Conservation (phyloP, 305 asterid species). For the Fraxinus latifolia region DNA sequence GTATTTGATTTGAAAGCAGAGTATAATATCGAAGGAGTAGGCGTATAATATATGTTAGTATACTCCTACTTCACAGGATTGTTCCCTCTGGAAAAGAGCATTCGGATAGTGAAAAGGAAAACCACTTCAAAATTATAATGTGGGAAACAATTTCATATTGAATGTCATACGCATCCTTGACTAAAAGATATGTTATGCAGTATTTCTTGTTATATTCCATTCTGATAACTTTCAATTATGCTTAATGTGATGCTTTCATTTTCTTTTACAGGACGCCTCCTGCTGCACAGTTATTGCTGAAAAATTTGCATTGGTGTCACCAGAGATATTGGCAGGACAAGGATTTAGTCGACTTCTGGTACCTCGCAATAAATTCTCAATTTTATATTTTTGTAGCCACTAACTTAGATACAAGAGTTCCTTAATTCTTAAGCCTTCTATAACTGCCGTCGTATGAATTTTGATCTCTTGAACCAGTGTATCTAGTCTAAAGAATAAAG, state of each 20-base stretch:
- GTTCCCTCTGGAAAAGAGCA: neutral
- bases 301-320: constrained; percentile 49
- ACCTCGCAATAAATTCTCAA: constrained; percentile 22
- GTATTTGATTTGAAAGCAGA: neutral
- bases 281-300: constrained; percentile 71
- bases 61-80: neutral
- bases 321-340: constrained; percentile 67
- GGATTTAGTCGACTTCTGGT: constrained; percentile 85
- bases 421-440: neutral
- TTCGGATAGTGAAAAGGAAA: neutral
- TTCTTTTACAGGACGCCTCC: constrained; percentile 61
- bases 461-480: neutral
- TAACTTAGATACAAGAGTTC: neutral
- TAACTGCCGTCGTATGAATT: neutral
- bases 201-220: neutral
- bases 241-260: neutral
- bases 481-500: neutral
- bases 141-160: neutral
- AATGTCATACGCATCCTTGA: neutral
- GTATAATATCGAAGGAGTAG: neutral
- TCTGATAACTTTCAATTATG: neutral
- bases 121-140: neutral
- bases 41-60: neutral
- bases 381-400: neutral
- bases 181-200: neutral